Evolutionary conservation across 768 basidiomycete species (phyloP).

Genomic region (Pisolithus microcarpus): DNA sequence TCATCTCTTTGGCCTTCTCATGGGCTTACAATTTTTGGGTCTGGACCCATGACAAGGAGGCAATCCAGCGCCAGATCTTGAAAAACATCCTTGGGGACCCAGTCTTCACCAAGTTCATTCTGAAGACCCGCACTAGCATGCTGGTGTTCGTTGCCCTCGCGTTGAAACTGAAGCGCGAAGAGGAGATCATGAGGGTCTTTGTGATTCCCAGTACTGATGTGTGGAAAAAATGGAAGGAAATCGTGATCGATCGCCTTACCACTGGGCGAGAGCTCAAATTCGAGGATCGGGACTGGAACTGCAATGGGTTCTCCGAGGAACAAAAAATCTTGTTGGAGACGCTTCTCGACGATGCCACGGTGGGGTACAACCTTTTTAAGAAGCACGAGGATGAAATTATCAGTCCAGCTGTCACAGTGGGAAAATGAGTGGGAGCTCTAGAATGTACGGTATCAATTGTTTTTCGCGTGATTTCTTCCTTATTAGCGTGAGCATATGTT

Average conservation of each 20-base stretch:
- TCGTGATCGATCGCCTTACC: not conserved
- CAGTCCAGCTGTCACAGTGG: too few species aligned
- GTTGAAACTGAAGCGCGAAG: not conserved
- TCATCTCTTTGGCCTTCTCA: conserved; percentile 24
- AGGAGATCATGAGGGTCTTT: not conserved
- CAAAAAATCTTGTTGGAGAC: not conserved
- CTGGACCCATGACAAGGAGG: conserved; percentile 25
- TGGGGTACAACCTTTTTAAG: not conserved
- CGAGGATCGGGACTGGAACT: not conserved
- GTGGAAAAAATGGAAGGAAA: not conserved
- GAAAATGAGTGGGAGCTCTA: too few species aligned
- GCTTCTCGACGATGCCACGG: not conserved
- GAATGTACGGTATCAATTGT: too few species aligned
- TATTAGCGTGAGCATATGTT: too few species aligned
- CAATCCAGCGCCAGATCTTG: conserved; percentile 17
- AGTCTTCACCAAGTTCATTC: not conserved
- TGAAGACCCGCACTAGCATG: not conserved
- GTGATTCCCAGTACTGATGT: not conserved
- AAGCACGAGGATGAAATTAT: not conserved
- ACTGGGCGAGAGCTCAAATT: not conserved
- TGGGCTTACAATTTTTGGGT: conserved; percentile 28
- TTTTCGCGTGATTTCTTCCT: too few species aligned
- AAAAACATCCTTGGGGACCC: not conserved
- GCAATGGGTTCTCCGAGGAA: not conserved
- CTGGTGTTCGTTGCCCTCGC: not conserved